Conservation (phyloP, 495 filamentous ascomycete genomes). For the Annulohypoxylon moriforme region DNA sequence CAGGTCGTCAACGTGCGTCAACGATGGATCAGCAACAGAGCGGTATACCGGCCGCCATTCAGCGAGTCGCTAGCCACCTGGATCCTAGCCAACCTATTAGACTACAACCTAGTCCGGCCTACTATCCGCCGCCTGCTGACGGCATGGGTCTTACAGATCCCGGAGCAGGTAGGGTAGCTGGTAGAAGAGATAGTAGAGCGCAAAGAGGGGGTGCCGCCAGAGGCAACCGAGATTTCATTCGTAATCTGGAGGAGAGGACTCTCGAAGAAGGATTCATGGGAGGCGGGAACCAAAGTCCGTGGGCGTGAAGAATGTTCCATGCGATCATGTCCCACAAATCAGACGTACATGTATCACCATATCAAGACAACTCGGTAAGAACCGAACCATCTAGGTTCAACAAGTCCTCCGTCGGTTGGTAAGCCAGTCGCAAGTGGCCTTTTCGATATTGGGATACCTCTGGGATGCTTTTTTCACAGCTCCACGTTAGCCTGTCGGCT, state of each 20-base stretch:
- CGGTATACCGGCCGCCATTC: conserved; percentile 91
- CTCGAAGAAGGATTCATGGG: conserved; percentile 83
- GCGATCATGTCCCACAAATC: conserved; percentile 5
- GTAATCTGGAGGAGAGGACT: conserved; percentile 92
- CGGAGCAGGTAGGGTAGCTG: conserved; percentile 70
- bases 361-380: conserved; percentile 12
- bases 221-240: conserved; percentile 88
- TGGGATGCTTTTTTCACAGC: conserved; percentile 1
- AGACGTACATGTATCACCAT: conserved; percentile 10
- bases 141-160: conserved; percentile 68
- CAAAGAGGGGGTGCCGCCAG: conserved; percentile 64
- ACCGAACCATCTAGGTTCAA: conserved; percentile 6
- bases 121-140: conserved; percentile 95
- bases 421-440: conserved; percentile 2
- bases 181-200: conserved; percentile 81
- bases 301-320: conserved; percentile 58
- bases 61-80: conserved; percentile 95
- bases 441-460: conserved; percentile 4
- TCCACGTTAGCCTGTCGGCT: conserved; percentile 12
- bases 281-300: conserved; percentile 55
- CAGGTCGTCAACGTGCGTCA: conserved; percentile 88
- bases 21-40: conserved; percentile 94
- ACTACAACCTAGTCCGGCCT: conserved; percentile 94
- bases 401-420: conserved; percentile 13
- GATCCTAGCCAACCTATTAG: conserved; percentile 95